Base-by-base conservation (phyloP, 208 protist species). In the Leptomonas pyrrhocoris region DNA sequence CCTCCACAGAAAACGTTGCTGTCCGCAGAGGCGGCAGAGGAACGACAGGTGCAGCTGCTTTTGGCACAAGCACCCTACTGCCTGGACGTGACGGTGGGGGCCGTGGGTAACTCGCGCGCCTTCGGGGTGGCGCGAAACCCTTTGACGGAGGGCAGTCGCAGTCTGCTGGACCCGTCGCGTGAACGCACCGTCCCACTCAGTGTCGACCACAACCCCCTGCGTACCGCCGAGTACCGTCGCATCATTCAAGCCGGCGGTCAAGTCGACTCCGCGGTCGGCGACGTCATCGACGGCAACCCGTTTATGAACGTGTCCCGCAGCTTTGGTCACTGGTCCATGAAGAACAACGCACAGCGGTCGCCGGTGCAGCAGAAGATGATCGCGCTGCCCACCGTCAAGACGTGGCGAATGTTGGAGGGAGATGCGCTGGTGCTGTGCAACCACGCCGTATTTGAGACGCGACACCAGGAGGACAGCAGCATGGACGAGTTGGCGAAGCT, bases 271-370 rank as follows among this genome's bases (percentile, higher is more conserved):
- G 68, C 75, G 4, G 73, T 63, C 0, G 84, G 85, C 27, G 68
- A 86, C 53, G 56, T 86, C 31, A 91, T 93, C 36, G 88, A 94
- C 63, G 82, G 73, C 31, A 90, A 92, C 57, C 84, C 90, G 6
- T 92, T 86, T 66, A 85, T 78, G 45, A 93, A 86, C 46, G 81
- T 95, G 23, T 85, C 88, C 2, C 74, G 90, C 43, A 91, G 86
- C 62, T 92, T 95, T 53, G 90, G 90, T 0, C 86, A 94, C 74
- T 88, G 80, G 69, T 86, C 83, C 2, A 95, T 95, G 90, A 95
- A 95, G 63, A 72, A 45, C 65, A 79, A 93, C 63, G 54, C 51
- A 18, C 48, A 45, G 4, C 77, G 67, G 27, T 84, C 90, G 23
- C 87, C 84, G 2, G 77, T 86, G 53, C 74, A 88, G 68, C 90